A percentile compares a stretch with the other conserved stretches of the same genome.
Evolutionary conservation across 2,329 filamentous ascomycete genomes (phyloP).

Genomic region (Thelonectria olida): DNA sequence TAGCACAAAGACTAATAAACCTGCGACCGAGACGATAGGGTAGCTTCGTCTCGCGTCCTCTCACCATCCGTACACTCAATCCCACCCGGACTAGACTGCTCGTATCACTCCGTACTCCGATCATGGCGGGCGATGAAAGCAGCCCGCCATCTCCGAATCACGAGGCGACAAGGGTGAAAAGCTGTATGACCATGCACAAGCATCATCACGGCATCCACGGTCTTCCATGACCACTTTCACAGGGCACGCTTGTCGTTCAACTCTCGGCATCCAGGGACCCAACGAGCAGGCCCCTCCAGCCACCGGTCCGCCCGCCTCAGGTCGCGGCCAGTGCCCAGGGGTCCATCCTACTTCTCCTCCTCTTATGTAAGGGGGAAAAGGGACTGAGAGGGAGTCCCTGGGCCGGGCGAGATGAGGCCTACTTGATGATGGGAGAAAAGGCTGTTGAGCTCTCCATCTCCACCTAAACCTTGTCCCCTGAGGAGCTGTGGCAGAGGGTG

Average conservation of each 20-base stretch:
- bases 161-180: constrained; percentile 2
- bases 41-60: background rate
- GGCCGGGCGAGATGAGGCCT: background rate
- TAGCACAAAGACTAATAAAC: too few relatives aligned
- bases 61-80: too few relatives aligned
- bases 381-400: background rate
- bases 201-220: constrained; percentile 13
- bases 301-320: constrained; percentile 19
- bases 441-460: background rate
- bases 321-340: constrained; percentile 6
- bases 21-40: background rate
- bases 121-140: background rate
- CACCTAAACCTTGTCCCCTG: background rate
- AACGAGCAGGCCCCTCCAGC: constrained; percentile 8
- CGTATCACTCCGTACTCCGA: background rate
- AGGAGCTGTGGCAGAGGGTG: background rate
- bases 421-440: background rate
- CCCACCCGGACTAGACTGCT: background rate
- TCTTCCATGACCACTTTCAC: constrained; percentile 4
- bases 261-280: background rate
- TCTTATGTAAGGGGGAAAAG: background rate
- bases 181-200: background rate
- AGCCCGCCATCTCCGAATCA: background rate
- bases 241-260: background rate
- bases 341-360: background rate